Conservation (phyloP, 345 rosid genomes). For the Microthlaspi erraticum region DNA sequence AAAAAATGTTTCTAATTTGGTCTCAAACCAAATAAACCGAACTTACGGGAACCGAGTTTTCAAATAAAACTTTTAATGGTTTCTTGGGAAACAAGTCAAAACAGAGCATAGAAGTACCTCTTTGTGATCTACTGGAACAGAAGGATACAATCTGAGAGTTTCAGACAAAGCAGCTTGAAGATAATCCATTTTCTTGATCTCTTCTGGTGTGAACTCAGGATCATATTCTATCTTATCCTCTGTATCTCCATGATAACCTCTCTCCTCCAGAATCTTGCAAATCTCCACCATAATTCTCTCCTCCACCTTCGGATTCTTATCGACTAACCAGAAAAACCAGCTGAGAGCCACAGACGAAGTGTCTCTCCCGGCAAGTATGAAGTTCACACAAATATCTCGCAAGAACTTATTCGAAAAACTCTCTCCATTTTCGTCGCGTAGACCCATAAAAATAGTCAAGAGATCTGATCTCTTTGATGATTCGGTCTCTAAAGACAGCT, state of each 20-base stretch:
- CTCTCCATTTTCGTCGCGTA: slow-evolving; percentile 47
- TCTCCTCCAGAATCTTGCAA: slow-evolving; percentile 52
- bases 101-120: slow-evolving; percentile 62
- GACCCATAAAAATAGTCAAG: slow-evolving; percentile 64
- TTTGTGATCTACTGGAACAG: slow-evolving; percentile 91
- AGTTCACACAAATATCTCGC: slow-evolving; percentile 84
- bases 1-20: too few species aligned
- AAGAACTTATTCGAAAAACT: slow-evolving; percentile 71
- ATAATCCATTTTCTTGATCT: slow-evolving; percentile 86
- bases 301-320: slow-evolving; percentile 60
- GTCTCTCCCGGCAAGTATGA: slow-evolving; percentile 90
- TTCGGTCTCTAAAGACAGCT: slow-evolving; percentile 44
- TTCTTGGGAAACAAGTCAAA: slow-evolving; percentile 12
- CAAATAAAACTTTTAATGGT: not conserved
- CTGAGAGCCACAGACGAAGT: slow-evolving; percentile 90
- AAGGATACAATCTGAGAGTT: slow-evolving; percentile 80
- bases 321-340: slow-evolving; percentile 78
- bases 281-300: slow-evolving; percentile 62
- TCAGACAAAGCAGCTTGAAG: slow-evolving; percentile 86
- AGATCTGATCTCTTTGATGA: slow-evolving; percentile 59
- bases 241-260: slow-evolving; percentile 32
- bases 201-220: slow-evolving; percentile 58
- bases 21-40: too few species aligned
- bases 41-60: too few species aligned
- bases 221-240: slow-evolving; percentile 33